Evolutionary conservation across 208 protist species (phyloP), one percentile per base, ranked within the genome.

Genomic region (Leishmania arabica): DNA sequence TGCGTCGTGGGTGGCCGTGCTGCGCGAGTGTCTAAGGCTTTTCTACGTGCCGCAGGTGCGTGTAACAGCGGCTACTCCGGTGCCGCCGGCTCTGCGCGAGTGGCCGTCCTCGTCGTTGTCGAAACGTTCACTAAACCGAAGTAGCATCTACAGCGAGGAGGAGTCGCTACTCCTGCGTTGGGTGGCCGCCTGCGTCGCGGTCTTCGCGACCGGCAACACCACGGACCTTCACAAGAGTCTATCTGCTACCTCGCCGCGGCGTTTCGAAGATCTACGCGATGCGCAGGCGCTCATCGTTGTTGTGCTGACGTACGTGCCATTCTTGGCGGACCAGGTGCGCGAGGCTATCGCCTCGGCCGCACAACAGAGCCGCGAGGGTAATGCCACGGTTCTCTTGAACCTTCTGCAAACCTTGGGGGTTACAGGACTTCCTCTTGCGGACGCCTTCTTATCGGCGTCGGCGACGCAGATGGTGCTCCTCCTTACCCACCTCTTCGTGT

Each of bases 121-220:
- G 45, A 51, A 70, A 11, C 84, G 83, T 27, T 84, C 86, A 7
- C 81, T 93, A 31, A 73, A 64, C 37, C 80, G 81, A 45, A 97
- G 92, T 84, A 97, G 98, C 88, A 81, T 98, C 21, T 98, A 97
- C 88, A 97, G 92, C 72, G 45, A 88, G 21, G 80, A 93, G 56
- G 97, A 99, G 85, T 83, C 84, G 56, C 49, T 97, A 37, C 84
- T 99, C 40, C 86, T 99, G 58, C 83, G 87, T 27, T 99, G 97
- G 96, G 80, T 79, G 70, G 75, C 58, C 56, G 89, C 79, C 88
- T 95, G 83, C 37, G 85, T 66, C 47, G 62, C 11, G 51, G 80
- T 75, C 62, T 86, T 84, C 60, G 85, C 66, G 42, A 78, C 81
- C 0, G 77, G 79, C 45, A 84, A 70, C 49, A 53, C 42, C 69